Base-by-base conservation (phyloP, 371 early-diverging fungal genomes). In the Mortierella sp. region DNA sequence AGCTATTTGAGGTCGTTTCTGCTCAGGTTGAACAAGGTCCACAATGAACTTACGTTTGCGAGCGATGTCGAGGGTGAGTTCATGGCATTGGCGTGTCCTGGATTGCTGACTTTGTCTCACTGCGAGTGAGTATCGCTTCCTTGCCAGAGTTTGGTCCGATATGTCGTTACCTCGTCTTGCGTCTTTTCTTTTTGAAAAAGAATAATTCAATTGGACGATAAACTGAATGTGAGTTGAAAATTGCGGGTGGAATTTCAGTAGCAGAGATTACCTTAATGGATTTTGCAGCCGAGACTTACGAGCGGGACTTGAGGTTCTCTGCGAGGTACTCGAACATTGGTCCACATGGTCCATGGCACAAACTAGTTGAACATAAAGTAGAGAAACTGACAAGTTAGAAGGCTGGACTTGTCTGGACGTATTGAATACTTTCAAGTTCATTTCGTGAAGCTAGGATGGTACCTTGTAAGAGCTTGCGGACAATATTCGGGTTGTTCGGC, bases 311-410 rank as follows among this genome's bases (percentile, higher is more conserved):
- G 43, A 74, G 67, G 11, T 63, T 67, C 7, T 74, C 71, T 4
- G 67, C 52, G 8, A 81, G 74, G 50, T 77, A 77, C 24, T 74
- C 74, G 2, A 81, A 53, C 34, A 77, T 71, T 10, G 77, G 74
- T 14, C 74, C 81, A 52, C 73, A 73, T 8, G 77, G 71, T 3
- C 81, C 77, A 6, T 73, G 65, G 26, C 81, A 81, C 22, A 81
- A 40, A 3, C 81, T 81, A 47, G 16, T 5, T 22, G 26, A 34
- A 34, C 29, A 43, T 2, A 19, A 2, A 24, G 2, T 7, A 39
- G 2, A 19, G 14, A 9, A 22, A 48, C 45, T 10, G n/a, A n/a
- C n/a, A n/a, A n/a, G n/a, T n/a, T n/a, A n/a, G n/a, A n/a, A n/a
- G n/a, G n/a, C n/a, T n/a, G n/a, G n/a, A n/a, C n/a, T n/a, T n/a